Evolutionary conservation across 345 rosid genomes (phyloP).

Genomic region (Brassica cretica): DNA sequence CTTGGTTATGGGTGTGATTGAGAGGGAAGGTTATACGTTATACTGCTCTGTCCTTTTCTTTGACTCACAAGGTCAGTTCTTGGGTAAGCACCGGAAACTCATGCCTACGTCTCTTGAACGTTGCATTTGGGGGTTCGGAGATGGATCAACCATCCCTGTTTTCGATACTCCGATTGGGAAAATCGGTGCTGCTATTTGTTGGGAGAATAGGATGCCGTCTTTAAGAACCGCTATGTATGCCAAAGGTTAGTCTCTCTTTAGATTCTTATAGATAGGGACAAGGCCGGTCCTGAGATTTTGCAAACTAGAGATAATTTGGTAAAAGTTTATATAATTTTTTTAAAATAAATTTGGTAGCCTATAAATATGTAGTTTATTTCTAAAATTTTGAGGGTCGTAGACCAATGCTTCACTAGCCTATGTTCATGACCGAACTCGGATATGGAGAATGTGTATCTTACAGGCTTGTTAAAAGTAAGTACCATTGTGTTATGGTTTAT

Average conservation of each 20-base stretch:
- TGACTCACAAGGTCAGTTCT: constrained; percentile 72
- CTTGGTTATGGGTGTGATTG: constrained; percentile 91
- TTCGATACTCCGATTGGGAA: constrained; percentile 79
- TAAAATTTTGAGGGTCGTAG: too few relatives aligned
- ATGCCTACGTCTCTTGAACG: constrained; percentile 94
- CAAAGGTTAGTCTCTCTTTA: constrained; percentile 55
- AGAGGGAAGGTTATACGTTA: constrained; percentile 89
- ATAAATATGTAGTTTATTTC: too few relatives aligned
- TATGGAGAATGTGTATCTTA: neutral
- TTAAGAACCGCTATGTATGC: constrained; percentile 90
- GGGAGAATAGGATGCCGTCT: constrained; percentile 97
- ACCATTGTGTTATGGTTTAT: constrained; percentile 6
- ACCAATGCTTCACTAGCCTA: too few relatives aligned
- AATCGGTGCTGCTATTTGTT: constrained; percentile 89
- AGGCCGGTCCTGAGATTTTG: too few relatives aligned
- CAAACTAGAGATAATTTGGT: too few relatives aligned
- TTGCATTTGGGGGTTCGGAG: constrained; percentile 93
- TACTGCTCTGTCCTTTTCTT: constrained; percentile 83
- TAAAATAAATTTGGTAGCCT: too few relatives aligned
- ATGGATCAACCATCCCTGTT: constrained; percentile 89
- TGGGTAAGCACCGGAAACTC: constrained; percentile 87
- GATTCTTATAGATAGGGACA: too few relatives aligned
- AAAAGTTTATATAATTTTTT: too few relatives aligned
- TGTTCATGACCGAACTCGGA: too few relatives aligned
- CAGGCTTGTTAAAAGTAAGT: neutral